Evolutionary conservation across 495 filamentous ascomycete species (phyloP).

Genomic region (Penicillium desertorum): DNA sequence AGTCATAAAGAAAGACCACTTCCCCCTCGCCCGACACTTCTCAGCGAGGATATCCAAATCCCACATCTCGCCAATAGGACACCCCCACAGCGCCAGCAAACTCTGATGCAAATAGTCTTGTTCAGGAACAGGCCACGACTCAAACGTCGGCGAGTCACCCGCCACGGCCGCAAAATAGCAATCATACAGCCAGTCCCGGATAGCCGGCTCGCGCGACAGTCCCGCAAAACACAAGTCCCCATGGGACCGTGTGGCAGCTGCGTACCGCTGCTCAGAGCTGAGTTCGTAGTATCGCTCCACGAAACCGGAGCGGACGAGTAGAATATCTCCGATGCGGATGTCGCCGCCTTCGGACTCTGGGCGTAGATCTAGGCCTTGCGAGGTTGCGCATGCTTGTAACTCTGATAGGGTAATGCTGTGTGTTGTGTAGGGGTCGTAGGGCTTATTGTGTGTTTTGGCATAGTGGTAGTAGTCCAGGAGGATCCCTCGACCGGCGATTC

Average conservation of each 20-base stretch:
- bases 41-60: slow-evolving; percentile 53
- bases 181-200: slow-evolving; percentile 65
- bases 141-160: slow-evolving; percentile 61
- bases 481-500: slow-evolving; percentile 51
- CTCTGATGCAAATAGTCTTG: slow-evolving; percentile 57
- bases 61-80: slow-evolving; percentile 61
- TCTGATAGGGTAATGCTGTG: slow-evolving; percentile 60
- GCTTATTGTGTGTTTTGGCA: slow-evolving; percentile 39
- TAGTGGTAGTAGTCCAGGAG: slow-evolving; percentile 52
- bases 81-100: slow-evolving; percentile 64
- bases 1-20: slow-evolving; percentile 69
- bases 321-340: slow-evolving; percentile 63
- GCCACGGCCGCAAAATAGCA: slow-evolving; percentile 64
- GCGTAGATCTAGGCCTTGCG: slow-evolving; percentile 44
- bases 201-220: slow-evolving; percentile 54
- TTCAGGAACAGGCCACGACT: slow-evolving; percentile 57
- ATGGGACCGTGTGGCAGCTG: slow-evolving; percentile 41
- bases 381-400: slow-evolving; percentile 57
- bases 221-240: slow-evolving; percentile 56
- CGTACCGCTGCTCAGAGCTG: slow-evolving; percentile 37
- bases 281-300: slow-evolving; percentile 55
- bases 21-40: slow-evolving; percentile 49
- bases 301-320: slow-evolving; percentile 67
- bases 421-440: slow-evolving; percentile 56
- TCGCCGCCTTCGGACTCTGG: slow-evolving; percentile 55